Conservation (phyloP, 331 rosid genomes). For the Spiraea crenata region DNA sequence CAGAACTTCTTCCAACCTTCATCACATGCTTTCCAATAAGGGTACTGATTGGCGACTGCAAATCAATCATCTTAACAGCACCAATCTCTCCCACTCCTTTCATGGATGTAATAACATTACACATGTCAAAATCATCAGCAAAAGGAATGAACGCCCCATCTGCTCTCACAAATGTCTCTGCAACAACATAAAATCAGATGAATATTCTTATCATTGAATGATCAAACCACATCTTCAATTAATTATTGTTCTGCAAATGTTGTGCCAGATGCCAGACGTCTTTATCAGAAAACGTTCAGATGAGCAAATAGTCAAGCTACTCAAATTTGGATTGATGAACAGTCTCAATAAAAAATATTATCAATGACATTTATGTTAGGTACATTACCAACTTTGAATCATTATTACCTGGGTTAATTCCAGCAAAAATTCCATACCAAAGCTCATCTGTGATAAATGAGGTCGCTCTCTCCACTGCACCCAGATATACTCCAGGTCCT, state of each 20-base stretch:
- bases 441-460: slow-evolving; percentile 96
- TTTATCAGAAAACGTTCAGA: background rate
- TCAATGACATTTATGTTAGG: background rate
- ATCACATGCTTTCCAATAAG: slow-evolving; percentile 92
- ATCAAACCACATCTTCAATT: background rate
- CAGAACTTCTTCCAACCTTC: slow-evolving; percentile 99
- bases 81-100: slow-evolving; percentile 91
- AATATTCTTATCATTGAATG: background rate
- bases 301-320: background rate
- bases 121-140: slow-evolving; percentile 96
- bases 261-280: background rate
- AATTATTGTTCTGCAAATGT: background rate
- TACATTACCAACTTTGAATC: slow-evolving; percentile 3
- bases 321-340: slow-evolving; percentile 1
- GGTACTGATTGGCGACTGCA: slow-evolving; percentile 81
- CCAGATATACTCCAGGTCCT: slow-evolving; percentile 98
- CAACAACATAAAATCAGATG: slow-evolving; percentile 21
- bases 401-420: slow-evolving; percentile 92
- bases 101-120: slow-evolving; percentile 75
- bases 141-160: slow-evolving; percentile 98
- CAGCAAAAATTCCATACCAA: slow-evolving; percentile 98
- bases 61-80: slow-evolving; percentile 70
- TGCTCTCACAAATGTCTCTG: slow-evolving; percentile 98
- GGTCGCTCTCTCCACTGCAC: slow-evolving; percentile 98
- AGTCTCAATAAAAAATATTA: background rate